Conservation (phyloP, 2,329 filamentous ascomycete species). For the Sclerotinia subarctica region DNA sequence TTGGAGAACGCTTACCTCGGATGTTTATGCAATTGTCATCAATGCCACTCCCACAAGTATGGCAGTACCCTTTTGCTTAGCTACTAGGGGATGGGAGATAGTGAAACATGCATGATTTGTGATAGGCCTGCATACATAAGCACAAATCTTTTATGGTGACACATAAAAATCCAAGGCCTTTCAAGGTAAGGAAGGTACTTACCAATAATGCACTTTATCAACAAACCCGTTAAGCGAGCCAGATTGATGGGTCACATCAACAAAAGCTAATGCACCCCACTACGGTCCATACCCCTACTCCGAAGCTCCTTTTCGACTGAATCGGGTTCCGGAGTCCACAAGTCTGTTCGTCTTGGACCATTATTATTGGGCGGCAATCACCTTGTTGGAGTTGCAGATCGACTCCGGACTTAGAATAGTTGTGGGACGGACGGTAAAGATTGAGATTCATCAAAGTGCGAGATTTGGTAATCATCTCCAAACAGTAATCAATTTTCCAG, state of each 20-base stretch:
- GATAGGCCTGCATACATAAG: background rate
- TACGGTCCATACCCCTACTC: background rate
- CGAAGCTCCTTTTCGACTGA: slow-evolving; percentile 8
- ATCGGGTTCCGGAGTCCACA: background rate
- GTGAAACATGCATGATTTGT: background rate
- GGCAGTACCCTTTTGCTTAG: background rate
- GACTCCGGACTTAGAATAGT: slow-evolving; percentile 1
- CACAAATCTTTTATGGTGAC: background rate
- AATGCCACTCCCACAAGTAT: background rate
- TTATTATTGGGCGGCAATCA: background rate
- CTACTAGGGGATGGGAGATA: background rate
- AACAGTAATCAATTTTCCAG: background rate
- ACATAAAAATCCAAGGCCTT: background rate
- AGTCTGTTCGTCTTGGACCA: background rate
- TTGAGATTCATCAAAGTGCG: slow-evolving; percentile 2
- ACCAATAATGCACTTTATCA: background rate
- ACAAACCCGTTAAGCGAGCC: background rate
- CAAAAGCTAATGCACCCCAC: slow-evolving; percentile 14
- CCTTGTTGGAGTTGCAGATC: background rate
- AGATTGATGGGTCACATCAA: slow-evolving; percentile 12
- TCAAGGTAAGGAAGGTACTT: background rate
- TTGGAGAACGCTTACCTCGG: background rate
- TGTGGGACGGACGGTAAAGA: background rate
- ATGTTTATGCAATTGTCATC: background rate
- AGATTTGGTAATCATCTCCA: background rate